Conservation (phyloP, 805 yeast genomes). For the Zygoascus flipseniorum region DNA sequence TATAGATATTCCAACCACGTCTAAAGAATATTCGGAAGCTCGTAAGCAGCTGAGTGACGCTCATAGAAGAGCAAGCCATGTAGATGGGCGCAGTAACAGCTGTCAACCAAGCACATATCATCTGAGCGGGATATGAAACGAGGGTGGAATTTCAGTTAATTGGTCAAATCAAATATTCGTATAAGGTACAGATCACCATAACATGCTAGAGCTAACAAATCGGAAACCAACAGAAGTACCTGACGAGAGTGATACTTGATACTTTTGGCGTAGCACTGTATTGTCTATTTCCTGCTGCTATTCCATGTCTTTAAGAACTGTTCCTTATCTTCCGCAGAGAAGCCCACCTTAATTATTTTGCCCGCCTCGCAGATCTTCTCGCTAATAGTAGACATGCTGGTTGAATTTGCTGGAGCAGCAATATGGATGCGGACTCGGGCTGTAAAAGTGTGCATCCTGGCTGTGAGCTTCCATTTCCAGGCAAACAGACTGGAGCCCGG, state of each 20-base stretch:
- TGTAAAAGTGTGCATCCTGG: constrained; percentile 18
- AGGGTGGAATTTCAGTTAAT: no score
- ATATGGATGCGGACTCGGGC: constrained; percentile 22
- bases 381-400: constrained; percentile 13
- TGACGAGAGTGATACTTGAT: no score
- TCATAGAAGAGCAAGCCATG: background rate
- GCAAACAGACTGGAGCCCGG: constrained; percentile 20
- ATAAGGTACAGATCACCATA: no score
- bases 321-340: constrained; percentile 37
- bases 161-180: no score
- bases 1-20: background rate
- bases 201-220: no score
- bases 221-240: no score
- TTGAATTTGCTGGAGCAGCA: constrained; percentile 9
- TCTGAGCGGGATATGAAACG: no score
- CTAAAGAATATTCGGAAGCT: background rate
- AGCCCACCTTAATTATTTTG: constrained; percentile 41
- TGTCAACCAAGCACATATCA: no score
- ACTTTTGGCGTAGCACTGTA: constrained; percentile 11
- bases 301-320: constrained; percentile 34
- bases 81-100: background rate
- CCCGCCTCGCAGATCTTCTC: constrained; percentile 32
- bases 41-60: background rate
- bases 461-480: constrained; percentile 22
- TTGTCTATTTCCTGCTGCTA: constrained; percentile 7